Evolutionary conservation across 2,329 filamentous ascomycete genomes (phyloP).

Genomic region (Sporothrix dimorphospora): DNA sequence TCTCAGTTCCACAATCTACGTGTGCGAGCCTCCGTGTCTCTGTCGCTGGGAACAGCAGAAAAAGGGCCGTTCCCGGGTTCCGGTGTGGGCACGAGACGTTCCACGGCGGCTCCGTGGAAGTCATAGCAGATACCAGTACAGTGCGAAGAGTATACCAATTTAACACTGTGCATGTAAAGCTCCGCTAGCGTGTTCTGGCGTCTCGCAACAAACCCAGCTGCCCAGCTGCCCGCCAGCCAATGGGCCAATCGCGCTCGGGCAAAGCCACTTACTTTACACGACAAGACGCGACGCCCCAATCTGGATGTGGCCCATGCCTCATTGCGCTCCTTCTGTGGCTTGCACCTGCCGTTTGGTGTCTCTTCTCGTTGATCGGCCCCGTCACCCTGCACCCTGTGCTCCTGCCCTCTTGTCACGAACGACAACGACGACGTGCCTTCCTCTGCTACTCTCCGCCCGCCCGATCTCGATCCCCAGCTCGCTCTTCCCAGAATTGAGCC

Average conservation of each 20-base stretch:
- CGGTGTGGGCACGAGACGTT: slow-evolving; percentile 18
- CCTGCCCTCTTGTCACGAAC: slow-evolving; percentile 12
- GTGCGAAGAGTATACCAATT: not conserved
- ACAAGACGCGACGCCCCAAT: slow-evolving; percentile 31
- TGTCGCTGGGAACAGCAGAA: not conserved
- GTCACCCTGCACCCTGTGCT: slow-evolving; percentile 11
- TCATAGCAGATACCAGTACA: not conserved
- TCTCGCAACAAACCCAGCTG: slow-evolving; percentile 8
- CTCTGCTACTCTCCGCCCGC: not conserved
- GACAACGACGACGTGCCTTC: slow-evolving; percentile 16
- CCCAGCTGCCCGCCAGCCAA: not conserved
- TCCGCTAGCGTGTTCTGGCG: slow-evolving; percentile 25
- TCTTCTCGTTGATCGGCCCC: not conserved
- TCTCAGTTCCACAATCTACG: not conserved
- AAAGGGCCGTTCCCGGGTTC: not conserved
- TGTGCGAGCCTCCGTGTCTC: not conserved
- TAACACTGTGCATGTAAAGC: not conserved
- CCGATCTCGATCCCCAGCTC: not conserved
- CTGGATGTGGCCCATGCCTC: slow-evolving; percentile 16
- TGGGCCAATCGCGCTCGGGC: slow-evolving; percentile 29
- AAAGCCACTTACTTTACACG: slow-evolving; percentile 33
- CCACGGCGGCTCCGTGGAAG: not conserved
- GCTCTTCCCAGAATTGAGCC: not conserved
- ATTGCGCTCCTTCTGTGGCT: slow-evolving; percentile 17
- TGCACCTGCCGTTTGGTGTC: slow-evolving; percentile 18